Evolutionary conservation across 805 yeast species (phyloP), one percentile per base, ranked within the genome.

Genomic region (Yamadazyma scolyti): DNA sequence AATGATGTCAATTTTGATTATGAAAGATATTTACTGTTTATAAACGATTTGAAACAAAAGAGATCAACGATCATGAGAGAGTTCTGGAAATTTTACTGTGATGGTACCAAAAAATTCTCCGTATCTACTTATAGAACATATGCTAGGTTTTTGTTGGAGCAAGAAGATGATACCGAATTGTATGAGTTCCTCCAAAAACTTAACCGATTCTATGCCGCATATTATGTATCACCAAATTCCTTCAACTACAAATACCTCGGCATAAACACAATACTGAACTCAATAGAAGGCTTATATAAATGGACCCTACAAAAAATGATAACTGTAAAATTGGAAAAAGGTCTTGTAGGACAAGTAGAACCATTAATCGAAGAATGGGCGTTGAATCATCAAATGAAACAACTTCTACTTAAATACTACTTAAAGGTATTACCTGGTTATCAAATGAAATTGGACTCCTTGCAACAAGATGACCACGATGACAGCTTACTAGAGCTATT

Each of bases 361-460:
- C 60, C 60, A 8, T 43, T 64, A 10, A 48, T 34, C 9, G 42
- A 48, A n/a, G 54, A 63, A 43, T 65, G 72, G 72, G 29, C 56
- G 4, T 37, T 65, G 9, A 52, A 57, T 38, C 33, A 37, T 1
- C 27, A 28, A 16, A 64, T 65, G 70, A 38, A 33, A 8, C 27
- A 35, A n/a, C 27, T 34, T 7, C 36, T 61, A 20, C 34, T n/a
- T 5, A 6, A 20, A 9, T 28, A 30, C 17, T 39, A 33, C 23
- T 7, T 24, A 4, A 9, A 25, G 10, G 25, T 23, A 17, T 23
- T 35, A 13, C 37, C 37, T 5, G 16, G 22, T 10, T 20, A 48
- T 25, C 53, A 40, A 16, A 50, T 50, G 20, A 54, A n/a, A n/a
- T n/a, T n/a, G n/a, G n/a, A n/a, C n/a, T n/a, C n/a, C n/a, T n/a